phyloP scores from a whole-genome alignment of 805 yeast genomes.

The Zygosaccharomyces pseudorouxii region DNA sequence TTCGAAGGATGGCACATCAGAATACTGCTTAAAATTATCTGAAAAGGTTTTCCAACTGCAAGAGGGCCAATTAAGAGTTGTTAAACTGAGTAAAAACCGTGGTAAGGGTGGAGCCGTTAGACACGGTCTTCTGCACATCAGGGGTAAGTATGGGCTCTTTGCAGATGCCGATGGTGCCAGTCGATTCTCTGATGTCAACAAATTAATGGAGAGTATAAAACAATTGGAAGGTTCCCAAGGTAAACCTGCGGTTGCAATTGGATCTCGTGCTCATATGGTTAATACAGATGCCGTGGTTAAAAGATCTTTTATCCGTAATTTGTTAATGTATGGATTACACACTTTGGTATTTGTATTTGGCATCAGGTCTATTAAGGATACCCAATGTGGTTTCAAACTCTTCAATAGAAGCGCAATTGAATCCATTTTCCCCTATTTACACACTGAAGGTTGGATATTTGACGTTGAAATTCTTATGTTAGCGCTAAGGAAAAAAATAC shows the following conservation, averaged over 20 bases:
- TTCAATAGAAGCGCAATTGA: conserved; percentile 67
- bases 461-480: conserved; percentile 88
- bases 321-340: conserved; percentile 90
- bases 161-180: conserved; percentile 99
- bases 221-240: conserved; percentile 24
- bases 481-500: conserved; percentile 65
- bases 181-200: conserved; percentile 61
- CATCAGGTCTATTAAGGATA: conserved; percentile 78
- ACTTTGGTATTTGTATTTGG: conserved; percentile 84
- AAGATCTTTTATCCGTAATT: conserved; percentile 80
- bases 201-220: conserved; percentile 44
- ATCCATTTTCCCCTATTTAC: conserved; percentile 79
- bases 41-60: conserved; percentile 40
- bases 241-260: conserved; percentile 66
- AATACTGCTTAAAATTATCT: conserved; percentile 62
- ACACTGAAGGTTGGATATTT: conserved; percentile 97
- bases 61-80: conserved; percentile 64
- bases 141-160: conserved; percentile 73
- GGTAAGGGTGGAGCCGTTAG: conserved; percentile 98
- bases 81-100: conserved; percentile 67
- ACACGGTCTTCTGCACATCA: conserved; percentile 74
- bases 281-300: conserved; percentile 95
- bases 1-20: conserved; percentile 72
- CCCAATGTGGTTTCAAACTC: conserved; percentile 96
- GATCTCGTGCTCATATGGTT: conserved; percentile 96